A percentile compares a stretch with the other conserved stretches of the same genome.
These are phyloP conservation scores for Flaveria robusta DNA, from an alignment of 129 eudicot genomes.

Conservation along the genomic window DNA sequence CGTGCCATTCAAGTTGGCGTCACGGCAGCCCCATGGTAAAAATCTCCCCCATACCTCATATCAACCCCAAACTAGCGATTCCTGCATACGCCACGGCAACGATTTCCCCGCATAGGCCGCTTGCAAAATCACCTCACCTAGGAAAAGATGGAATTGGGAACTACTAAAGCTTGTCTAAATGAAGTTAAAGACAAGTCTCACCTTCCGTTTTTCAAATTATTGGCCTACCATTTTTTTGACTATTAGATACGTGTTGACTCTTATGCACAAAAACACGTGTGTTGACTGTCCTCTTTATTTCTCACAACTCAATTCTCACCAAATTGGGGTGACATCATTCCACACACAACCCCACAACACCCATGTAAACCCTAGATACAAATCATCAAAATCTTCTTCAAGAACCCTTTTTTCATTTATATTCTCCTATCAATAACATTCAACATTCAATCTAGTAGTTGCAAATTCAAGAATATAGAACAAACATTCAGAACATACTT, in stretches of 20 bases:
- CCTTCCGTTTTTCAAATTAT: not conserved
- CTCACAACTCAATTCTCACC: conserved; percentile 27
- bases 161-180: not conserved
- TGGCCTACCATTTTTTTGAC: not conserved
- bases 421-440: conserved; percentile 23
- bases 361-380: conserved; percentile 9
- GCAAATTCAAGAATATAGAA: conserved; percentile 9
- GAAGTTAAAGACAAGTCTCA: not conserved
- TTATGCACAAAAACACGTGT: conserved; percentile 38
- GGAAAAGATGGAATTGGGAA: too few species aligned
- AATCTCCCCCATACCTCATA: too few species aligned
- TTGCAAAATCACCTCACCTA: too few species aligned
- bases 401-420: not conserved
- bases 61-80: too few species aligned
- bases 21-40: too few species aligned
- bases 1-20: too few species aligned
- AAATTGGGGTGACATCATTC: conserved; percentile 20
- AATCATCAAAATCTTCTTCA: conserved; percentile 12
- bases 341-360: conserved; percentile 17
- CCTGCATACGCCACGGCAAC: too few species aligned
- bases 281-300: conserved; percentile 32
- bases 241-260: conserved; percentile 31
- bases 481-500: not conserved
- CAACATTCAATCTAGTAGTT: conserved; percentile 2
- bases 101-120: too few species aligned